These are phyloP conservation scores for Lecanoromycetidae sp. DNA, from an alignment of 2,329 filamentous ascomycete species.

Conservation along the genomic window DNA sequence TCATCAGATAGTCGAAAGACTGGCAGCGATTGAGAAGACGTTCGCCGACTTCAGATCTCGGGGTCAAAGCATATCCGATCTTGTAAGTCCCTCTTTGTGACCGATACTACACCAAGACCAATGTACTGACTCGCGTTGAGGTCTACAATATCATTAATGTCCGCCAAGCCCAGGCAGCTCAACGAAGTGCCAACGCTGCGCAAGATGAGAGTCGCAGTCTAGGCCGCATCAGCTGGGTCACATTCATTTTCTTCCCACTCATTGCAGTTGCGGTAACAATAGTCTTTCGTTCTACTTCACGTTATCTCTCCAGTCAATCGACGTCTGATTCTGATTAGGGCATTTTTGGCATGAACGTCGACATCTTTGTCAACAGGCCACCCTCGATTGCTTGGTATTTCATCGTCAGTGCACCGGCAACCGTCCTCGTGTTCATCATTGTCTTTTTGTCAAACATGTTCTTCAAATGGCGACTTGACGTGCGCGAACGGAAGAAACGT, in stretches of 20 bases:
- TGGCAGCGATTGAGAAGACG: not conserved
- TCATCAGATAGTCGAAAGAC: not conserved
- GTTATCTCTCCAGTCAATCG: no score
- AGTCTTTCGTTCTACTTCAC: not conserved
- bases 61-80: conserved; percentile 1
- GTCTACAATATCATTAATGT: conserved; percentile 7
- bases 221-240: conserved; percentile 2
- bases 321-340: not conserved
- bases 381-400: conserved; percentile 7
- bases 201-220: conserved; percentile 3
- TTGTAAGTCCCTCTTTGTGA: not conserved
- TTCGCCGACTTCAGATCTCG: conserved; percentile 1
- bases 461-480: not conserved
- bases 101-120: no score
- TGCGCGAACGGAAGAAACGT: no score
- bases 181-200: not conserved
- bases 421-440: not conserved
- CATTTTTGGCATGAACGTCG: conserved; percentile 8
- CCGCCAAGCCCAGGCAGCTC: conserved; percentile 5
- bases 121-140: not conserved
- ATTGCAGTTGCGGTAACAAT: not conserved
- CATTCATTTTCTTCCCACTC: conserved; percentile 5
- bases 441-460: conserved; percentile 18
- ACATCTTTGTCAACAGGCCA: not conserved
- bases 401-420: not conserved